These are phyloP conservation scores for Asterochloris erici DNA, from an alignment of 139 green algal genomes.

Conservation along the genomic window DNA sequence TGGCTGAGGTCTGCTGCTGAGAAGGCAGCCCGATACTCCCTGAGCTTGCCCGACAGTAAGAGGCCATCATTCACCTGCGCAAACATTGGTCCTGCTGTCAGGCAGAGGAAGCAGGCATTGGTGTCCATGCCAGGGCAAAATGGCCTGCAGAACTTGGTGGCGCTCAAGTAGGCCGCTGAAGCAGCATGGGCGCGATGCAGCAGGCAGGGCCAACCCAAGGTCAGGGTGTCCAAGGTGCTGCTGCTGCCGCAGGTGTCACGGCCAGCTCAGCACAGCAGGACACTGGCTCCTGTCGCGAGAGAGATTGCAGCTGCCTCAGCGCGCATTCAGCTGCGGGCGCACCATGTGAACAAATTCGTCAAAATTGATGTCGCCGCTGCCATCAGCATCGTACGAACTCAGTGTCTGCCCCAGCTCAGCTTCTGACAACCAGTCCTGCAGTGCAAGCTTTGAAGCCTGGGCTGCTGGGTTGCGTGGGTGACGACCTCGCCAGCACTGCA, in stretches of 20 bases:
- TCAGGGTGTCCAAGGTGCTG: background rate
- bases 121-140: background rate
- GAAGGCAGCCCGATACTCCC: constrained; percentile 73
- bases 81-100: constrained; percentile 15
- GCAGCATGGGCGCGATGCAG: too few relatives aligned
- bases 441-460: background rate
- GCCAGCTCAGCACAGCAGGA: background rate
- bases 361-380: constrained; percentile 30
- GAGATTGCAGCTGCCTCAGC: background rate
- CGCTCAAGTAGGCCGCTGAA: too few relatives aligned
- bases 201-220: too few relatives aligned
- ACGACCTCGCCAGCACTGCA: too few relatives aligned
- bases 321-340: background rate
- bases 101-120: constrained; percentile 1
- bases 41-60: constrained; percentile 66
- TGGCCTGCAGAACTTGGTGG: background rate
- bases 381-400: constrained; percentile 31
- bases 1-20: constrained; percentile 42
- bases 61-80: constrained; percentile 53
- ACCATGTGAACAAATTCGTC: constrained; percentile 40
- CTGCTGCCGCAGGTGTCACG: background rate
- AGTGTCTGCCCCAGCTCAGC: constrained; percentile 26
- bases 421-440: constrained; percentile 41
- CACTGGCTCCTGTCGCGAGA: too few relatives aligned
- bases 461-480: too few relatives aligned